Percentiles rank a stretch among this genome's conserved stretches.
Evolutionary conservation across 2,329 filamentous ascomycete genomes (phyloP).

Genomic region (Lachnellula willkommii): DNA sequence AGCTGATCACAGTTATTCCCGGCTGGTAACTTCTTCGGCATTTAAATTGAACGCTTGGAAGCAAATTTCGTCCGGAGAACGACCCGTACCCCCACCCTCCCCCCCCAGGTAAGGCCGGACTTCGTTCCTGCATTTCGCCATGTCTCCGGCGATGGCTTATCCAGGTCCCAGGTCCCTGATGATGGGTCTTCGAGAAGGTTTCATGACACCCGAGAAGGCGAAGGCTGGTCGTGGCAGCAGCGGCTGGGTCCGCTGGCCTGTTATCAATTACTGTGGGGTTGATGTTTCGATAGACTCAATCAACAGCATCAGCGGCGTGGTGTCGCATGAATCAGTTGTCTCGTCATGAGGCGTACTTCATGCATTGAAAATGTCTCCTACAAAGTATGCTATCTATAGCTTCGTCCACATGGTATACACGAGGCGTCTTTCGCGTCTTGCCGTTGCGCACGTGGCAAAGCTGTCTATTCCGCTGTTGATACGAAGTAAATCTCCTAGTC

Average conservation of each 20-base stretch:
- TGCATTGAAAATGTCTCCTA: slow-evolving; percentile 9
- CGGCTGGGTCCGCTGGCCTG: slow-evolving; percentile 18
- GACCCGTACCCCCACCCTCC: neutral
- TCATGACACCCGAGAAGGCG: slow-evolving; percentile 22
- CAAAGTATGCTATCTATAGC: slow-evolving; percentile 5
- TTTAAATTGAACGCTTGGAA: neutral
- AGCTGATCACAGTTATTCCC: neutral
- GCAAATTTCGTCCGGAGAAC: slow-evolving; percentile 1
- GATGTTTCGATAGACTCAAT: slow-evolving; percentile 10
- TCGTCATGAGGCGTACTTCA: slow-evolving; percentile 15
- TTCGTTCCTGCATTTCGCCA: slow-evolving; percentile 8
- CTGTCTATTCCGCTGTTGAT: too few species aligned
- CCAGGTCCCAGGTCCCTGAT: slow-evolving; percentile 21
- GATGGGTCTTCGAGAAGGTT: slow-evolving; percentile 30
- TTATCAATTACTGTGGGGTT: slow-evolving; percentile 14
- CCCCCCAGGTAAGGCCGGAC: slow-evolving; percentile 2
- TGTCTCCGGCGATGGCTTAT: slow-evolving; percentile 11
- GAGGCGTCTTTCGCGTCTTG: neutral
- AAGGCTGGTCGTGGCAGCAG: slow-evolving; percentile 1
- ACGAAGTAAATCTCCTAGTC: too few species aligned
- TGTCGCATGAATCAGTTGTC: slow-evolving; percentile 13
- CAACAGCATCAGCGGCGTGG: neutral
- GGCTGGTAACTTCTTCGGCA: slow-evolving; percentile 1
- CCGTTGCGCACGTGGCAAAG: too few species aligned
- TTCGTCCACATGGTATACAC: neutral